Evolutionary conservation across 1,139 yeast species (phyloP), one percentile per base, ranked within the genome.

Genomic region (Nematodospora anomalae): DNA sequence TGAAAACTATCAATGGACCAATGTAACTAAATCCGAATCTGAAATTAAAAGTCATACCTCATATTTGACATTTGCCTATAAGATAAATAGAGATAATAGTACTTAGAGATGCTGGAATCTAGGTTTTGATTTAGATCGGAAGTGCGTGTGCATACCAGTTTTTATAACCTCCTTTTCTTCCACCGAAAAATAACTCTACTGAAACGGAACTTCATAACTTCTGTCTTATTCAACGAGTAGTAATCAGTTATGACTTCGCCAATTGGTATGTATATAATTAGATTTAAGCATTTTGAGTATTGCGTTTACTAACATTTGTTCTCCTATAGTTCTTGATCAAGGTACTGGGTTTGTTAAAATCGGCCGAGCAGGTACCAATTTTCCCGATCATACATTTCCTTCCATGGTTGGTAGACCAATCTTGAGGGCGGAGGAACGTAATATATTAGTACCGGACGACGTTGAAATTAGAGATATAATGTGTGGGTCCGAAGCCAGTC

Each of bases 351-450:
- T 92, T 58, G 92, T 84, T 30, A 84, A 84, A 62, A 88, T 92
- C 52, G 98, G 98, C 42, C 80, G 96, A 55, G 97, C 95, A 24
- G 97, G 97, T 18, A 85, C 92, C 52, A 94, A 92, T 65, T 90
- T 90, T 72, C 99, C 99, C 16, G 98, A 92, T 64, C 83, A 83
- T 64, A 90, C 97, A n/a, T 92, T 90, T 64, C 98, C 98, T 9
- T 89, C 97, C 8, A 89, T 92, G 54, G 98, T 92, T 15, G 99
- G 99, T 28, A 79, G 98, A 54, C 99, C 99, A 15, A 94, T 92
- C 46, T 72, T 92, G 47, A 79, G 99, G 58, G 97, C 98, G 2
- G 99, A 94, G 62, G 99, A 92, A 62, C 76, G 95, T 51, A 80
- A 80, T 31, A 55, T 66, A 9, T 56, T 71, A 38, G 60, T 70